Conservation (phyloP, 2,329 filamentous ascomycete genomes). For the Gliomastix tumulicola region DNA sequence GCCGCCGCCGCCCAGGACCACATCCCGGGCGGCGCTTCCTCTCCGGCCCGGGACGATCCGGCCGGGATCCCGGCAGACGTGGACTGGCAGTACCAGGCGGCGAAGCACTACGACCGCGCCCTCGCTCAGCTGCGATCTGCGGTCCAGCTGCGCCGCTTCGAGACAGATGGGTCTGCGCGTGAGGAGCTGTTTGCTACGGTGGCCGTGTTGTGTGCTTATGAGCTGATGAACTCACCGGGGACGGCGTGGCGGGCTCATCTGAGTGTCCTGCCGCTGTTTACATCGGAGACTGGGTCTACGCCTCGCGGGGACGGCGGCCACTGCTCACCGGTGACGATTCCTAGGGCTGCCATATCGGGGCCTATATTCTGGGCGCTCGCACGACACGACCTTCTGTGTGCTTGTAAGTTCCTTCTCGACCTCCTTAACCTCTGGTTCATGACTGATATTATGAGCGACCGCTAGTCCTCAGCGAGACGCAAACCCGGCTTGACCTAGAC, state of each 20-base stretch:
- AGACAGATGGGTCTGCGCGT: conserved; percentile 20
- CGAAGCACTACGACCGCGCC: background rate
- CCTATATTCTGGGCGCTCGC: conserved; percentile 56
- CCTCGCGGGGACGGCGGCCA: background rate
- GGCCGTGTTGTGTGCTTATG: conserved; percentile 60
- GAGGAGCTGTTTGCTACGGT: conserved; percentile 53
- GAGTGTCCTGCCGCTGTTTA: conserved; percentile 56
- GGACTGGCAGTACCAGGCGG: background rate
- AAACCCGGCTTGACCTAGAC: conserved; percentile 35
- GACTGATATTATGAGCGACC: background rate
- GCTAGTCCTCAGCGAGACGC: background rate
- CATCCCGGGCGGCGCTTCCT: no score
- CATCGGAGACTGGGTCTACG: conserved; percentile 32
- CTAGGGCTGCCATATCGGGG: conserved; percentile 27
- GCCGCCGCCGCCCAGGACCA: background rate
- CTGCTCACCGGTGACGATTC: background rate
- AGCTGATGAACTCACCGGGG: conserved; percentile 58
- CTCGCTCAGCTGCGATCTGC: background rate
- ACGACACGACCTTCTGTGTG: background rate
- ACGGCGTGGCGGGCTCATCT: conserved; percentile 58
- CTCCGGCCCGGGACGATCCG: no score
- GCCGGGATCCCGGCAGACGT: background rate
- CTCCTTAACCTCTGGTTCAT: background rate
- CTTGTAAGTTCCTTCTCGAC: background rate
- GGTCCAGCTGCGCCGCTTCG: conserved; percentile 20